Percentiles rank a stretch among this genome's conserved stretches.
Conservation (phyloP, 179 eudicot genomes). For the Nepenthes alata region DNA sequence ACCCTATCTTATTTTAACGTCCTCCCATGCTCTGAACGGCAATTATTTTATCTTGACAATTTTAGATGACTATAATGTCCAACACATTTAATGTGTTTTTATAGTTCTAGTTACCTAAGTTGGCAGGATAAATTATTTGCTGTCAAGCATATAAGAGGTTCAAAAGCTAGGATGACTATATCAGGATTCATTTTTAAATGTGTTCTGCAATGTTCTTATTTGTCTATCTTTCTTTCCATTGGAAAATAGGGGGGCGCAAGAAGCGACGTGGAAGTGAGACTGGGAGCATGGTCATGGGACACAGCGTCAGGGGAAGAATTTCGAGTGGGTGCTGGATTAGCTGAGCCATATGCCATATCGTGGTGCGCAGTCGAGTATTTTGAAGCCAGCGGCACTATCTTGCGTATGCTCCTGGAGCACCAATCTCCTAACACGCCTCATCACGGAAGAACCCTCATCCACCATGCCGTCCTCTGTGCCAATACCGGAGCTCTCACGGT, state of each 20-base stretch:
- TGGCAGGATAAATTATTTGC: no score
- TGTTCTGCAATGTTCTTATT: background rate
- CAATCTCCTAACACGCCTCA: conserved; percentile 30
- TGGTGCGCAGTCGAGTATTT: conserved; percentile 94
- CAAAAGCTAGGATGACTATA: no score
- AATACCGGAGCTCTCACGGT: conserved; percentile 36
- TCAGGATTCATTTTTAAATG: background rate
- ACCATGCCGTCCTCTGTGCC: conserved; percentile 77
- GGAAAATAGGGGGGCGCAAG: conserved; percentile 43
- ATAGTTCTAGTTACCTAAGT: no score
- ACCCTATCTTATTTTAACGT: no score
- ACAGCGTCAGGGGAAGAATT: conserved; percentile 68
- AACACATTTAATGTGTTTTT: no score
- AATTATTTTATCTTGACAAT: no score
- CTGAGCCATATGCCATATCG: conserved; percentile 69
- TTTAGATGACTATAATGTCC: no score
- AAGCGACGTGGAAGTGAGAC: conserved; percentile 43
- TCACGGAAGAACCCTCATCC: conserved; percentile 72
- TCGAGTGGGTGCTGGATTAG: conserved; percentile 86
- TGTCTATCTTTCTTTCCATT: background rate
- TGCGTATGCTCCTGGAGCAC: conserved; percentile 33
- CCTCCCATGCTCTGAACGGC: no score
- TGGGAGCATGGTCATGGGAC: conserved; percentile 99
- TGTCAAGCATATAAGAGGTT: no score
- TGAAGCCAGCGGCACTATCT: conserved; percentile 23